Percentiles rank a stretch among this genome's conserved stretches.
Evolutionary conservation across 176 grass and related monocot species (phyloP).

Genomic region (Phoenix dactylifera): DNA sequence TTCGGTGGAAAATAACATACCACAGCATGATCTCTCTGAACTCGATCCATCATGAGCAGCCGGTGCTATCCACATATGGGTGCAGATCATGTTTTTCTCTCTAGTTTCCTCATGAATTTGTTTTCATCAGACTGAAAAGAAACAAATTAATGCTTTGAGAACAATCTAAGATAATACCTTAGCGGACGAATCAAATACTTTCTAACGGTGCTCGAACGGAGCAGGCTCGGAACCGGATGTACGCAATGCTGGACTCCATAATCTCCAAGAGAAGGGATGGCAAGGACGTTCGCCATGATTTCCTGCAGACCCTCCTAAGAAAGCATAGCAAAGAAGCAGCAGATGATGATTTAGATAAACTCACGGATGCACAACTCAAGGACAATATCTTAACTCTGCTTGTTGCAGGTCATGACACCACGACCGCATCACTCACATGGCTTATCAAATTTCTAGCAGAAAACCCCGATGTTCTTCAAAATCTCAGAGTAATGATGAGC

Average conservation of each 20-base stretch:
- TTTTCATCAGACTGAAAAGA: no score
- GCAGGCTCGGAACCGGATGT: slow-evolving; percentile 52
- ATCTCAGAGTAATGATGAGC: slow-evolving; percentile 26
- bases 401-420: slow-evolving; percentile 60
- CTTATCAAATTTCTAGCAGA: slow-evolving; percentile 65
- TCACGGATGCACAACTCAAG: slow-evolving; percentile 57
- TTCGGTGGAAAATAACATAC: no score
- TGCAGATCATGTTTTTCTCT: no score
- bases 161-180: no score
- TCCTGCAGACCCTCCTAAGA: slow-evolving; percentile 47
- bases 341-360: slow-evolving; percentile 27
- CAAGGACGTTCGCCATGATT: slow-evolving; percentile 29
- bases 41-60: no score
- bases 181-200: no score
- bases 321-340: slow-evolving; percentile 27
- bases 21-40: no score
- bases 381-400: slow-evolving; percentile 71
- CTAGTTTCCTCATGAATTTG: no score
- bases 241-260: slow-evolving; percentile 53
- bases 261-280: slow-evolving; percentile 33
- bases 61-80: no score
- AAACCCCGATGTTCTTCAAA: slow-evolving; percentile 33
- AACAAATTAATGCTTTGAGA: no score
- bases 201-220: not conserved
- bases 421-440: slow-evolving; percentile 54